Percentiles rank a stretch among this genome's conserved stretches.
Evolutionary conservation across 257 asterid species (phyloP).

Genomic region (Lycium barbarum): DNA sequence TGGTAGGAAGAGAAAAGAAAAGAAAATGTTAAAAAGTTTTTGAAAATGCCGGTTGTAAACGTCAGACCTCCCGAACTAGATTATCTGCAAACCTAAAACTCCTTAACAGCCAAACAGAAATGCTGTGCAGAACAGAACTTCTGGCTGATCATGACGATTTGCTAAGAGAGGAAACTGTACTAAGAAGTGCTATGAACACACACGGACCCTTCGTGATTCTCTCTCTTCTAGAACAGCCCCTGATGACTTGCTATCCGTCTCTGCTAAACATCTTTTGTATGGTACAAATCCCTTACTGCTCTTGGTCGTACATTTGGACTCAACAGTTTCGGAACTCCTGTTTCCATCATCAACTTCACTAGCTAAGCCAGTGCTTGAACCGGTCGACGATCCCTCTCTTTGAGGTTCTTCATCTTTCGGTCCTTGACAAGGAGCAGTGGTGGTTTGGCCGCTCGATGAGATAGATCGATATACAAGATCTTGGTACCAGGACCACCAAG

Average conservation of each 20-base stretch:
- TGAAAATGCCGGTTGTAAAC: background rate
- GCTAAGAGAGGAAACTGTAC: background rate
- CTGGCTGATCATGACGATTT: conserved; percentile 1
- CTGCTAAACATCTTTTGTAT: conserved; percentile 65
- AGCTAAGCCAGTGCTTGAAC: conserved; percentile 32
- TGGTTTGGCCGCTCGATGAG: conserved; percentile 38
- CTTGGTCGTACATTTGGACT: conserved; percentile 33
- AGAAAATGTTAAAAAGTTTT: background rate
- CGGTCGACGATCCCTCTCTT: conserved; percentile 38
- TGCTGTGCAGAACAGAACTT: background rate
- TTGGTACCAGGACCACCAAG: conserved; percentile 57
- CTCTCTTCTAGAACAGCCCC: conserved; percentile 50
- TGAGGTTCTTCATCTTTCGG: conserved; percentile 38
- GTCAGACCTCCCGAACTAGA: background rate
- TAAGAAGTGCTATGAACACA: conserved; percentile 55
- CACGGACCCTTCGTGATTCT: conserved; percentile 59
- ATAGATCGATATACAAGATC: conserved; percentile 45
- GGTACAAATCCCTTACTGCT: conserved; percentile 68
- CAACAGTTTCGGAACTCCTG: conserved; percentile 34
- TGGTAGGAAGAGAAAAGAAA: background rate
- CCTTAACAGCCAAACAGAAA: background rate
- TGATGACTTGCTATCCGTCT: conserved; percentile 58
- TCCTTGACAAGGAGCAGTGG: conserved; percentile 19
- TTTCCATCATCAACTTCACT: conserved; percentile 29
- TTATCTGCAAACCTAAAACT: background rate